Evolutionary conservation across 1,139 yeast species (phyloP), one percentile per base, ranked within the genome.

Genomic region (Sugiyamaella castrensis): DNA sequence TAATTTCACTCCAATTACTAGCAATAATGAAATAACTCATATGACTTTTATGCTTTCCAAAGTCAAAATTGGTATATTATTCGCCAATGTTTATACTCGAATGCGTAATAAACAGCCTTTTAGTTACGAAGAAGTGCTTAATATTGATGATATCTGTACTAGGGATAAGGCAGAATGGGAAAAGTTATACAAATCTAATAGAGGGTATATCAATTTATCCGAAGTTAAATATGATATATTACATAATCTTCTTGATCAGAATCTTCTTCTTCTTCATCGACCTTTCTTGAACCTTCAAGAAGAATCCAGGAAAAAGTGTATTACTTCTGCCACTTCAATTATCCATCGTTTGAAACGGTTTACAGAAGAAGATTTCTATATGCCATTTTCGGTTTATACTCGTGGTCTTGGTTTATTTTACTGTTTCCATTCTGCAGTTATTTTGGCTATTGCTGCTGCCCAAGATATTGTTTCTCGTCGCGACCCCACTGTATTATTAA

Each of bases 331-430:
- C 1, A 30, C 36, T n/a, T 26, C 32, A 35, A 45, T 48, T 27
- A 38, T 45, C 12, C 27, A 37, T 16, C 42, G 52, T 11, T 33
- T 41, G 2, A 33, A 40, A 9, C 46, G 47, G 16, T 48, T 48
- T 36, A 27, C 29, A 33, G 39, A 37, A 2, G 41, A 32, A 12
- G 46, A 37, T 15, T 28, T 24, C 8, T 46, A 43, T 36, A 27
- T 16, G 7, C 48, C 51, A 7, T 46, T 41, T 41, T 30, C 31
- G 15, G 31, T 43, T 27, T 50, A 50, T 26, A 34, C 43, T 8
- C 44, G 53, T 9, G 53, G 50, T 12, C 39, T 50, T 9, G 53
- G 53, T 2, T 26, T 43, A n/a, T 50, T 50, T 30, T 50, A 50
- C 40, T 43, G 48, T 13, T 50, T 50, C 37, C 53, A 50, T 29